A percentile compares a stretch with the other conserved stretches of the same genome.
Evolutionary conservation across 1,284 basidiomycete species (phyloP).

Genomic region (Agroathelia rolfsii): DNA sequence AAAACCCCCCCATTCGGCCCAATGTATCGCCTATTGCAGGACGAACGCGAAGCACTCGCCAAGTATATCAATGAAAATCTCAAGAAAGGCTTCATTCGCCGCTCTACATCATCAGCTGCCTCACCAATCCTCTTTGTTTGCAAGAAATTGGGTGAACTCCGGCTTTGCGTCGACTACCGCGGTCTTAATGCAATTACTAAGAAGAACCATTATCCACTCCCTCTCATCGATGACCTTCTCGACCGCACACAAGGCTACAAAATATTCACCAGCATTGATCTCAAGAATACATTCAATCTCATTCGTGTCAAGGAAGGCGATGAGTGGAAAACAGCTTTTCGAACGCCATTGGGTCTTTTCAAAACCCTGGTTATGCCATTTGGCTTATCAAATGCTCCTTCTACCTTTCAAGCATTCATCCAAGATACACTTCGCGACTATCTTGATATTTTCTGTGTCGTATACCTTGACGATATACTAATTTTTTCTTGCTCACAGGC

Average conservation of each 20-base stretch:
- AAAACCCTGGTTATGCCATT: slow-evolving; percentile 4
- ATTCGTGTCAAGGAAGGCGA: slow-evolving; percentile 9
- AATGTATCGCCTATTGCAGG: slow-evolving; percentile 22
- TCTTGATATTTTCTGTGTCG: slow-evolving; percentile 22
- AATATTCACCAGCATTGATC: slow-evolving; percentile 18
- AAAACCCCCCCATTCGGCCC: slow-evolving; percentile 22
- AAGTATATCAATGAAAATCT: slow-evolving; percentile 30
- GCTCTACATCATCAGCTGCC: slow-evolving; percentile 25
- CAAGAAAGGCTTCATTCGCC: slow-evolving; percentile 22
- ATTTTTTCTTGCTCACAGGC: slow-evolving; percentile 8
- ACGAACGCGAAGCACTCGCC: slow-evolving; percentile 22
- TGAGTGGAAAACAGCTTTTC: slow-evolving; percentile 15
- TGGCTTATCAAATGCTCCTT: slow-evolving; percentile 7
- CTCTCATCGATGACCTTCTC: slow-evolving; percentile 27
- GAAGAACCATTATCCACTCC: slow-evolving; percentile 30
- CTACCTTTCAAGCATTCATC: slow-evolving; percentile 22
- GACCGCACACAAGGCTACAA: slow-evolving; percentile 17
- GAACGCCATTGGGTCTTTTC: slow-evolving; percentile 3
- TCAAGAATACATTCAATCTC: slow-evolving; percentile 14
- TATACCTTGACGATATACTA: slow-evolving; percentile 20
- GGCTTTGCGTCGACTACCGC: slow-evolving; percentile 33
- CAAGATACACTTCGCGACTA: slow-evolving; percentile 26
- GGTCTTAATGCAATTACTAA: slow-evolving; percentile 29
- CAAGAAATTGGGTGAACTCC: slow-evolving; percentile 32
- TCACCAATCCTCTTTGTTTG: slow-evolving; percentile 35